Base-by-base conservation (phyloP, 805 yeast species). In the Barnettozyma siamensis region DNA sequence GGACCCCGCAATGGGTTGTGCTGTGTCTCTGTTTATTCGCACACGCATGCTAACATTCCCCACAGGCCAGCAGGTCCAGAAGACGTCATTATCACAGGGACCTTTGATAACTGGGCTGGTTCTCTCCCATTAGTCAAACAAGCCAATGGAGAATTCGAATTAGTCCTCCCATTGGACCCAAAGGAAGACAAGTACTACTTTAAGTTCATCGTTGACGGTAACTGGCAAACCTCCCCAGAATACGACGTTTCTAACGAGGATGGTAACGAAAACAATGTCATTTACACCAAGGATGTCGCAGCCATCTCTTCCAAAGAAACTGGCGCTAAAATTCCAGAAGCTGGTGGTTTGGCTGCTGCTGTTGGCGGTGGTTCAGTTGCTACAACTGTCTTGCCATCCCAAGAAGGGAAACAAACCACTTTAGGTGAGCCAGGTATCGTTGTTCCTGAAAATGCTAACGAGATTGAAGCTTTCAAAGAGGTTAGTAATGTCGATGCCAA, bases 401-500 rank as follows among this genome's bases (percentile, higher is more conserved):
- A 57, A 21, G 71, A 66, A 47, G 65, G 64, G 16, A 47, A 64
- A 33, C 67, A 64, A 33, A 53, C 69, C 23, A 49, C 72, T 15
- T 49, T 68, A 29, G 84, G 87, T 37, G 89, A 83, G 55, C 88
- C 93, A 23, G 95, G 95, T 35, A 71, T 84, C 46, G 77, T 67
- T 33, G 60, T 83, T 47, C 73, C 82, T 27, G 73, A 67, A 28
- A 62, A 83, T 51, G 70, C 82, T 16, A 75, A 73, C 37, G 67
- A 74, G 16, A 75, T 82, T 53, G 63, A 69, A 38, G 91, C 75
- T 32, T 79, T 83, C 54, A 61, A 63, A 37, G 67, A 73, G 44
- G 69, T 73, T 17, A 42, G 62, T 33, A 66, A 75, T 45, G 77
- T 69, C 33, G 73, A 72, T 48, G 73, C 78, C 31, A 66, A 71